Evolutionary conservation across 768 basidiomycete species (phyloP).

Genomic region (Favolaschia claudopus): DNA sequence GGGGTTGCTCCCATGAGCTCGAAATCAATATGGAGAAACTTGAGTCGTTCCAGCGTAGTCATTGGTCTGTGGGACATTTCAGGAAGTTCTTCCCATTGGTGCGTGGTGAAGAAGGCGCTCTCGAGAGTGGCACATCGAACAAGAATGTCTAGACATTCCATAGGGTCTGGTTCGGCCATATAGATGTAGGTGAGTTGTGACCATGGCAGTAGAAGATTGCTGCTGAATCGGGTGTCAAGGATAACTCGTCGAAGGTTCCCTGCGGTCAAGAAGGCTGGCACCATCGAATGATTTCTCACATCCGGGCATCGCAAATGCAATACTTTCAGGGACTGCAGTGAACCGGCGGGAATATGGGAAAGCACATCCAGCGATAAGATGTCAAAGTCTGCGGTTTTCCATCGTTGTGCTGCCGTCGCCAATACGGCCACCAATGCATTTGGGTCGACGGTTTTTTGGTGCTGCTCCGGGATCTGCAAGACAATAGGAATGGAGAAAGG

Average conservation of each 20-base stretch:
- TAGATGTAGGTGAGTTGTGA: not conserved
- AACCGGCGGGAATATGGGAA: not conserved
- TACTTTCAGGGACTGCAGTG: not conserved
- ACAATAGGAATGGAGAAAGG: constrained; percentile 1
- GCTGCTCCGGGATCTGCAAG: no score
- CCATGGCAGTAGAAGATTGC: not conserved
- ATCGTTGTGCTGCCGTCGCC: not conserved
- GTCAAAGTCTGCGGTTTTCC: not conserved
- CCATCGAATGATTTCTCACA: not conserved
- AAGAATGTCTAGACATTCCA: not conserved
- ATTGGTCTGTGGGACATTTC: not conserved
- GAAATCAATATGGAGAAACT: no score
- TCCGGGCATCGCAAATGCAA: not conserved
- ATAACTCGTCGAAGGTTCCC: not conserved
- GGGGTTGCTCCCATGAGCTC: not conserved
- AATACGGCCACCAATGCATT: not conserved
- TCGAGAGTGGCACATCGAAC: not conserved
- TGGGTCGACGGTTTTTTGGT: no score
- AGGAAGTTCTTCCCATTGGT: not conserved
- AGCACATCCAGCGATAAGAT: not conserved
- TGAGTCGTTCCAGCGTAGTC: not conserved
- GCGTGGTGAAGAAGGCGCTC: not conserved
- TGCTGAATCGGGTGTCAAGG: not conserved
- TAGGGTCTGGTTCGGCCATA: not conserved
- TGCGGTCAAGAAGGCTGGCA: not conserved